Percentiles rank a stretch among this genome's conserved stretches.
phyloP scores from a whole-genome alignment of 768 basidiomycete genomes.

The Tephrocybe sp. region DNA sequence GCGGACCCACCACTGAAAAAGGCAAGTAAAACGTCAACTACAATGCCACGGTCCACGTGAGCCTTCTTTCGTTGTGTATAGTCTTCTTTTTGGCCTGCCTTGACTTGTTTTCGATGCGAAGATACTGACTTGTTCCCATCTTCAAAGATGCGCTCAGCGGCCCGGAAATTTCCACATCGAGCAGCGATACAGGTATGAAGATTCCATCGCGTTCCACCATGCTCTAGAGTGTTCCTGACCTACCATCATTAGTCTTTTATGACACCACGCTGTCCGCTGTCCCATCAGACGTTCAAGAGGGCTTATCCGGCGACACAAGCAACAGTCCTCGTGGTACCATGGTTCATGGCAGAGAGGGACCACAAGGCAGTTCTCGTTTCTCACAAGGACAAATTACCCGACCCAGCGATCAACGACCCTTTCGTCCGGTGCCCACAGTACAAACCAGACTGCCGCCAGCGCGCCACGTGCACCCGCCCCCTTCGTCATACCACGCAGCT shows the following conservation, averaged over 20 bases:
- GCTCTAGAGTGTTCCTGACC: slow-evolving; percentile 14
- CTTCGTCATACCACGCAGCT: slow-evolving; percentile 14
- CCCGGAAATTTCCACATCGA: slow-evolving; percentile 1
- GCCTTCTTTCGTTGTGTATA: not conserved
- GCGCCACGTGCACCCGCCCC: slow-evolving; percentile 16
- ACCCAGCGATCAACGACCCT: slow-evolving; percentile 23
- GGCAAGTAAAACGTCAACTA: slow-evolving; percentile 5
- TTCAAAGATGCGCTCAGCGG: not conserved
- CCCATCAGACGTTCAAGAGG: slow-evolving; percentile 14
- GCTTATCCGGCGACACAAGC: slow-evolving; percentile 11
- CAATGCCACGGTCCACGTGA: slow-evolving; percentile 9
- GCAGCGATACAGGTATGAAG: slow-evolving; percentile 20
- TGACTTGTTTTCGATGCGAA: not conserved
- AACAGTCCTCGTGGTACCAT: slow-evolving; percentile 16
- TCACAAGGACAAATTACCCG: slow-evolving; percentile 23
- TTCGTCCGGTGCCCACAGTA: slow-evolving; percentile 19
- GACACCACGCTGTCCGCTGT: slow-evolving; percentile 20
- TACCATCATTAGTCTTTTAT: slow-evolving; percentile 23
- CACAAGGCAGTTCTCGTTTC: slow-evolving; percentile 20
- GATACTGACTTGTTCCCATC: not conserved
- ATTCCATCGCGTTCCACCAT: slow-evolving; percentile 22
- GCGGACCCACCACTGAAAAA: slow-evolving; percentile 8
- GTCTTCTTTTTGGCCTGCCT: not conserved
- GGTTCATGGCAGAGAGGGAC: slow-evolving; percentile 26
- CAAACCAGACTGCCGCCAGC: slow-evolving; percentile 14